Conservation (phyloP, 192 early-diverging fungal genomes). For the Entophlyctis luteolus region DNA sequence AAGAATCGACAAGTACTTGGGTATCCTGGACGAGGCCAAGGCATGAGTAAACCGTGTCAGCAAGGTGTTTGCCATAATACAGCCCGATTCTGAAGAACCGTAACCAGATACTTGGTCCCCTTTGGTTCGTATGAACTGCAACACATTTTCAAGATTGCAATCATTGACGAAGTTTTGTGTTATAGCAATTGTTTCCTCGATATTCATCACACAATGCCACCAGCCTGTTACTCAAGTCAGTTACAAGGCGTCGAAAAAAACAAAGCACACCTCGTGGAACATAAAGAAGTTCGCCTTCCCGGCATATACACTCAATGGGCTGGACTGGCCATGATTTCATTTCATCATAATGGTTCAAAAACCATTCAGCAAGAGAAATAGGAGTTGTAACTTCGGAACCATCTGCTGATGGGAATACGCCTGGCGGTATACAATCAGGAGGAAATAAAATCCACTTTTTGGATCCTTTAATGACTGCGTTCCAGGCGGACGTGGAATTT, state of each 20-base stretch:
- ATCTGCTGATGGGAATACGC: conserved; percentile 62
- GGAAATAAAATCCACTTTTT: conserved; percentile 74
- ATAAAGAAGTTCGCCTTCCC: conserved; percentile 66
- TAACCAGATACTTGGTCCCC: conserved; percentile 53
- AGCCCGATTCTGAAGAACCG: background rate
- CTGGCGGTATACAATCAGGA: conserved; percentile 62
- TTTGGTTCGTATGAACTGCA: conserved; percentile 45
- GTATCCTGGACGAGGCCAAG: background rate
- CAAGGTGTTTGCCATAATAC: background rate
- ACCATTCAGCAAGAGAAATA: conserved; percentile 67
- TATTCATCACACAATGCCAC: conserved; percentile 74
- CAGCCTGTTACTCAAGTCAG: conserved; percentile 32
- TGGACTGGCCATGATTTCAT: conserved; percentile 34
- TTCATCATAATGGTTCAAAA: conserved; percentile 57
- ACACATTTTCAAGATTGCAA: conserved; percentile 49
- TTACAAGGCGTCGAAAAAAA: background rate
- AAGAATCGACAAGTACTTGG: background rate
- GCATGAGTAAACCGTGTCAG: background rate
- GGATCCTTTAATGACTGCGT: conserved; percentile 63
- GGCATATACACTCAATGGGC: conserved; percentile 60
- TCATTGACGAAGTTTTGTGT: conserved; percentile 71
- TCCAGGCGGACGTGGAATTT: conserved; percentile 70
- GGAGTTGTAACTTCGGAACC: conserved; percentile 70
- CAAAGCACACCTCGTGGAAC: conserved; percentile 54
- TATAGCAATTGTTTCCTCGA: conserved; percentile 63